These are phyloP conservation scores for Rhododendron simsii DNA, from an alignment of 148 eudicot genomes.

Conservation along the genomic window DNA sequence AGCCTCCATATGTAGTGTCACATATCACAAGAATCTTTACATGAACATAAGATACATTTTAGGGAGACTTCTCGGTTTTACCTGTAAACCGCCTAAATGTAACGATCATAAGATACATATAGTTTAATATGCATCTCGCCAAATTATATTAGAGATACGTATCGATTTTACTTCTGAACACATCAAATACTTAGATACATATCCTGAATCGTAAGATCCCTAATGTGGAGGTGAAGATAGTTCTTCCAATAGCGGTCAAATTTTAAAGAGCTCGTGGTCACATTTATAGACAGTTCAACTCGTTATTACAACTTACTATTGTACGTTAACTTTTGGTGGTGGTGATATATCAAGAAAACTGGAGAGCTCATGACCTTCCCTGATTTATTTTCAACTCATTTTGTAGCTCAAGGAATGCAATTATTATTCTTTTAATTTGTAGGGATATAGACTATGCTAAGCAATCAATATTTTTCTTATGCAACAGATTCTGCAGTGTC, in stretches of 20 bases:
- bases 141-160: neutral
- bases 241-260: neutral
- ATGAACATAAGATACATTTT: too few species aligned
- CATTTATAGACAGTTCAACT: neutral
- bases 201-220: neutral
- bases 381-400: neutral
- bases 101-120: neutral
- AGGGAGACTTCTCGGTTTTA: neutral
- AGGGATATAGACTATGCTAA: neutral
- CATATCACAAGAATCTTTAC: too few species aligned
- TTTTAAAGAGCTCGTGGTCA: neutral
- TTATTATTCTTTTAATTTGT: neutral
- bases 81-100: neutral
- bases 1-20: neutral
- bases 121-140: neutral
- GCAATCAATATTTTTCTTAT: neutral
- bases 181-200: neutral
- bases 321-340: neutral
- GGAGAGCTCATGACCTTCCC: neutral
- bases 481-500: slow-evolving; percentile 73
- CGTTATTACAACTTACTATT: neutral
- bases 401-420: neutral
- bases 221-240: neutral
- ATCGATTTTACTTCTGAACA: neutral
- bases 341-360: neutral